These are phyloP conservation scores for Boletellus sp. DNA, from an alignment of 1,284 basidiomycete genomes.

Conservation along the genomic window DNA sequence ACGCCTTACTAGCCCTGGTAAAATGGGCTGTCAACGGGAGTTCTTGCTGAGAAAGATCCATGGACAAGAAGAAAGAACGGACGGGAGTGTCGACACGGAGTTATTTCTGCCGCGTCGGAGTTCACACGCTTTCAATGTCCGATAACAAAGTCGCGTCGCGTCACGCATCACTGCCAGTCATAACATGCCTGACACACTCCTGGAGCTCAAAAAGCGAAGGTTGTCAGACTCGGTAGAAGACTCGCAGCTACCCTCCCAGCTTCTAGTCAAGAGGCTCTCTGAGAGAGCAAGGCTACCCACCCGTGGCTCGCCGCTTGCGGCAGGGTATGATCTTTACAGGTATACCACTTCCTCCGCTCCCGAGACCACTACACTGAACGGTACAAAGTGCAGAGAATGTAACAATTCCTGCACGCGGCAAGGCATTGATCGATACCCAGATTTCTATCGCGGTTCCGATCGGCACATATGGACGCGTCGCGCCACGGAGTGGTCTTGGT, in stretches of 20 bases:
- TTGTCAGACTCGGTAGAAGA: conserved; percentile 38
- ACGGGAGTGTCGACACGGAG: not conserved
- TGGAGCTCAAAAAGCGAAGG: conserved; percentile 56
- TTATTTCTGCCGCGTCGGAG: too few relatives aligned
- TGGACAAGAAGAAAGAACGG: conserved; percentile 8
- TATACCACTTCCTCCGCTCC: conserved; percentile 24
- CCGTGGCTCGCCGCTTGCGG: conserved; percentile 80
- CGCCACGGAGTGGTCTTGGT: conserved; percentile 93
- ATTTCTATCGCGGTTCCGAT: conserved; percentile 89
- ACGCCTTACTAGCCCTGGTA: conserved; percentile 8
- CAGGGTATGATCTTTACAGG: conserved; percentile 95
- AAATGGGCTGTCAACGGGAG: conserved; percentile 32
- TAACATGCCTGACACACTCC: conserved; percentile 34
- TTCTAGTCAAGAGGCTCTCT: conserved; percentile 85
- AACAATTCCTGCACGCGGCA: conserved; percentile 78
- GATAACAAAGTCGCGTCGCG: conserved; percentile 19
- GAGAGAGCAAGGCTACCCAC: conserved; percentile 84
- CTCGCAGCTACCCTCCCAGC: conserved; percentile 37
- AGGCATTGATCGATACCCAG: conserved; percentile 87
- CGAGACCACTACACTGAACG: conserved; percentile 3
- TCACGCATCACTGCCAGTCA: conserved; percentile 24
- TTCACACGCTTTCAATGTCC: conserved; percentile 37
- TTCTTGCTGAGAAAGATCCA: conserved; percentile 35
- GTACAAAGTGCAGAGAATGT: conserved; percentile 69
- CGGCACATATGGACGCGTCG: conserved; percentile 94